phyloP scores from a whole-genome alignment of 352 stramenopile genomes.

The Globisporangium echinulatum region DNA sequence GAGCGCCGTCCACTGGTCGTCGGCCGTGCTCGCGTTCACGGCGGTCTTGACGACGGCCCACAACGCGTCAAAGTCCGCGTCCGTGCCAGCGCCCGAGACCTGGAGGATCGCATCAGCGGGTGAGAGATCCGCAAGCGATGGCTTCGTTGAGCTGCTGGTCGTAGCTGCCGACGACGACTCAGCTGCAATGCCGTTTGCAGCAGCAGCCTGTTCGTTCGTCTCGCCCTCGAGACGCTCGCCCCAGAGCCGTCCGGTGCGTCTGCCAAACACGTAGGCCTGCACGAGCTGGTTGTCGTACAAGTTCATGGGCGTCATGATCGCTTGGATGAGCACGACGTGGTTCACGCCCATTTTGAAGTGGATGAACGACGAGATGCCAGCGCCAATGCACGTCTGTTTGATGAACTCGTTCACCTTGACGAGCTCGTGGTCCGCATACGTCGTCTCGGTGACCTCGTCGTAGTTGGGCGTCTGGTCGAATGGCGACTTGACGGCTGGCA shows the following conservation, averaged over 20 bases:
- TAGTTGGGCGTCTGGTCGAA: slow-evolving; percentile 79
- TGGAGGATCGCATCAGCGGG: slow-evolving; percentile 57
- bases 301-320: slow-evolving; percentile 81
- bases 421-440: slow-evolving; percentile 66
- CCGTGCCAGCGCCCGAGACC: slow-evolving; percentile 44
- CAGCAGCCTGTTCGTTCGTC: slow-evolving; percentile 42
- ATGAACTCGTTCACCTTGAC: slow-evolving; percentile 72
- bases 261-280: slow-evolving; percentile 68
- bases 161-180: slow-evolving; percentile 4
- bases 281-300: slow-evolving; percentile 77
- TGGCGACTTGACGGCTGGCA: slow-evolving; percentile 61
- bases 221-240: slow-evolving; percentile 77
- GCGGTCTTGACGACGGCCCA: slow-evolving; percentile 51
- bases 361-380: slow-evolving; percentile 69
- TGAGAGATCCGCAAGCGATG: slow-evolving; percentile 13
- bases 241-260: slow-evolving; percentile 60
- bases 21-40: slow-evolving; percentile 61
- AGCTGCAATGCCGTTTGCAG: slow-evolving; percentile 17
- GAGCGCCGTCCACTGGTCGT: slow-evolving; percentile 75
- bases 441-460: slow-evolving; percentile 71
- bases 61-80: slow-evolving; percentile 70
- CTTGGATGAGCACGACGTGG: slow-evolving; percentile 84
- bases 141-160: slow-evolving; percentile 19
- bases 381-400: slow-evolving; percentile 79
- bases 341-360: slow-evolving; percentile 85